Conservation (phyloP, 2,329 filamentous ascomycete genomes). For the Pseudopithomyces maydicus region DNA sequence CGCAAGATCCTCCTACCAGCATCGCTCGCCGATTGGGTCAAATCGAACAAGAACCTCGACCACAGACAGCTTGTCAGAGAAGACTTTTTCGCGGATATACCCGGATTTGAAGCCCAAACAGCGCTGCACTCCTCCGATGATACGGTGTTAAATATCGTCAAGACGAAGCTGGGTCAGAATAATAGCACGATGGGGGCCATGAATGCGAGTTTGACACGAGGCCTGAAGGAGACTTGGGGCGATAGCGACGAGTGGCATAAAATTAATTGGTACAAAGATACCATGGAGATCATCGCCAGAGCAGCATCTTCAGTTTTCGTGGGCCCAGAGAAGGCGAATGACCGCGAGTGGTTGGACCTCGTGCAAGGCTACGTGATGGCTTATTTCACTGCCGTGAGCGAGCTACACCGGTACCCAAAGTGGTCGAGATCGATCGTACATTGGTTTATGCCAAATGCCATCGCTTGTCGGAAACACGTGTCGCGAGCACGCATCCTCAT, state of each 20-base stretch:
- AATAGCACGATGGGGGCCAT: too few species aligned
- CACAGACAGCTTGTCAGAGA: neutral
- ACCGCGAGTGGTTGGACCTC: constrained; percentile 10
- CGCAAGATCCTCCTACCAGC: too few species aligned
- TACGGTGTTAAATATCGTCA: too few species aligned
- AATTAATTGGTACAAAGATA: neutral
- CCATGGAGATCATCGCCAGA: neutral
- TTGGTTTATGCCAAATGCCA: neutral
- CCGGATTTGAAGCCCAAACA: too few species aligned
- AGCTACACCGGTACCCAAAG: constrained; percentile 7
- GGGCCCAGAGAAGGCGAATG: constrained; percentile 11
- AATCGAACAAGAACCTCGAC: neutral
- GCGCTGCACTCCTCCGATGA: too few species aligned
- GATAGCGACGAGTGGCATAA: too few species aligned
- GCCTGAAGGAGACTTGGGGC: too few species aligned
- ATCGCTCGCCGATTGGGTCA: neutral
- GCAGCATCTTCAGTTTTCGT: constrained; percentile 11
- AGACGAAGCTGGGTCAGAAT: too few species aligned
- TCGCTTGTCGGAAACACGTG: neutral
- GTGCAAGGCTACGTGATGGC: constrained; percentile 13
- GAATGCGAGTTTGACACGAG: too few species aligned
- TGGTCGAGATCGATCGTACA: constrained; percentile 6
- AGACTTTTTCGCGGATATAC: neutral
- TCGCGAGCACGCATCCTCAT: too few species aligned
- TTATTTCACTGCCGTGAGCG: constrained; percentile 8